Base-by-base conservation (phyloP, 2,329 filamentous ascomycete genomes). In the Aspergillus ibericus region DNA sequence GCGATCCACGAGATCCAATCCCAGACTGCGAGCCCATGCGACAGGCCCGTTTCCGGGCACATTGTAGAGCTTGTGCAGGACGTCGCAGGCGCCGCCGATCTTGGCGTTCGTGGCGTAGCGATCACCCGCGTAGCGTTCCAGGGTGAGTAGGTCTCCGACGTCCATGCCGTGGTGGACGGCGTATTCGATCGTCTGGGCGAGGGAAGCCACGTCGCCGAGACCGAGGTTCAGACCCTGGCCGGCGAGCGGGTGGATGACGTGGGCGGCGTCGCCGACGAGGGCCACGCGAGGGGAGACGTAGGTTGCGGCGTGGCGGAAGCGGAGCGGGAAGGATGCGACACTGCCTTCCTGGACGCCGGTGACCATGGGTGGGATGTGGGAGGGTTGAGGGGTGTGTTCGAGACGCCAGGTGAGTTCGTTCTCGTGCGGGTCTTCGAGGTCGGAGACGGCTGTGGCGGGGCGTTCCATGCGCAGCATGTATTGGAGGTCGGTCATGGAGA, bases 211-310 rank as follows among this genome's bases (percentile, higher is more conserved):
- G 72, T 99, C 95, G 16, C 87, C 92, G 63, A 98, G 88, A 1
- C 95, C 95, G 68, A 96, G 90, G 71, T 99, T 99, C 13, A 99
- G 82, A 1, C 95, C 95, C 75, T 98, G 95, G 0, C 95, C 95
- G 1, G 92, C 95, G 4, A 99, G 87, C 0, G 95, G 95, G 74
- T 99, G 95, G 64, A 96, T 88, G 1, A 93, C 96, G 74, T 99
- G 95, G 7, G 95, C 95, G 1, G 95, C 95, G 65, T 99, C 95
- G 60, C 95, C 95, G 35, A 99, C 86, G 1, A 99, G 84, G 0
- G 93, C 95, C 8, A 97, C 82, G n/a, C 95, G 88, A 69, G 96
- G 92, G 38, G 88, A 90, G 42, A 91, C 90, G 72, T 99, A 99
- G 1, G 91, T 92, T 70, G 96, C 91, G n/a, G 93, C 93, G 73